phyloP scores from a whole-genome alignment of 768 basidiomycete species.

The Tricholoma bakamatsutake region DNA sequence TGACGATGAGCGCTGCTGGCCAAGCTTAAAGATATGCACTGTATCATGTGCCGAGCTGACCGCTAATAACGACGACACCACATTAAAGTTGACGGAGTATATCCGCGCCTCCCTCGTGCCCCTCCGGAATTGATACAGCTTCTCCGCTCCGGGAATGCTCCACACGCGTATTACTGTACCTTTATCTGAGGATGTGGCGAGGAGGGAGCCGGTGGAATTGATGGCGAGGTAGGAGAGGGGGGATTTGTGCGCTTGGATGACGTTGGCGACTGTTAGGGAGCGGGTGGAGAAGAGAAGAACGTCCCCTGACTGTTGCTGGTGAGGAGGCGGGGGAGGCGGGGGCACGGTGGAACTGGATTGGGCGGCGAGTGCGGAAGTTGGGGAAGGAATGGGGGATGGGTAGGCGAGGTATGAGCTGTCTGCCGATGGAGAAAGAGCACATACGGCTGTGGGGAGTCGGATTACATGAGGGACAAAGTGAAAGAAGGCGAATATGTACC shows the following conservation, averaged over 20 bases:
- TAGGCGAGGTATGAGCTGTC: slow-evolving; percentile 95
- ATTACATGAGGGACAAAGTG: not conserved
- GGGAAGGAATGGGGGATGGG: slow-evolving; percentile 88
- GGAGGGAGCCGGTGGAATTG: slow-evolving; percentile 80
- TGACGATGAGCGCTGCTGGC: slow-evolving; percentile 19
- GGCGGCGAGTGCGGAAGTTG: slow-evolving; percentile 51
- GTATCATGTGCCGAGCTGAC: slow-evolving; percentile 92
- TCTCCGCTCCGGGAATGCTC: slow-evolving; percentile 85
- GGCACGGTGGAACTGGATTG: slow-evolving; percentile 33
- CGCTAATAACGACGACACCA: slow-evolving; percentile 74
- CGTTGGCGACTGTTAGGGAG: slow-evolving; percentile 86
- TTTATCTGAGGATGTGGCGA: slow-evolving; percentile 91
- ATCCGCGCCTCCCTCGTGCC: slow-evolving; percentile 86
- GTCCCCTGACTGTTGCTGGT: slow-evolving; percentile 59
- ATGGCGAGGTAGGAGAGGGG: slow-evolving; percentile 85
- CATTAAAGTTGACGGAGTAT: slow-evolving; percentile 77
- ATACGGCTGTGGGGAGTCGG: slow-evolving; percentile 61
- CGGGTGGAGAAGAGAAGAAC: slow-evolving; percentile 94
- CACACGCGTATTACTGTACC: slow-evolving; percentile 98
- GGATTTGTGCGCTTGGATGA: slow-evolving; percentile 94
- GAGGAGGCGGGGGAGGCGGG: slow-evolving; percentile 25
- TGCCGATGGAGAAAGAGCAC: slow-evolving; percentile 89
- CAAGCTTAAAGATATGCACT: slow-evolving; percentile 93
- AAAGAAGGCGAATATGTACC: slow-evolving; percentile 40
- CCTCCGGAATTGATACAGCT: slow-evolving; percentile 90